Base-by-base conservation (phyloP, 1,284 basidiomycete species). In the Naganishia sp. region DNA sequence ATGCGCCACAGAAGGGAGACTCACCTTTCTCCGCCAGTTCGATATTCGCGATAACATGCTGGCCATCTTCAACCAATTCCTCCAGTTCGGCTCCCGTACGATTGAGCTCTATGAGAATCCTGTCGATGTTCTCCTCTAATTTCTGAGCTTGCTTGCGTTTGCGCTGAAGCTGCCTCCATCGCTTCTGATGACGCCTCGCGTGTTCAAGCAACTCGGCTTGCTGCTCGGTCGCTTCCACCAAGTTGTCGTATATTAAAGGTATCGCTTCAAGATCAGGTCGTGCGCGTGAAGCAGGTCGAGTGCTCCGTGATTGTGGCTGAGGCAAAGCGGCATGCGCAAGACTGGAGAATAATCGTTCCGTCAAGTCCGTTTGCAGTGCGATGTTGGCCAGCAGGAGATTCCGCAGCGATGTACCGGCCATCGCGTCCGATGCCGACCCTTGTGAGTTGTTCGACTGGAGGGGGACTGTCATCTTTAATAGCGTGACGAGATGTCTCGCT, bases 41-140 rank as follows among this genome's bases (percentile, higher is more conserved):
- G 18, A 68, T 66, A 13, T 52, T 53, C 18, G 39, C 18, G 9
- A 56, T 41, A 18, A 68, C 67, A 51, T 71, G 67, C 43, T 68
- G 68, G 52, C 56, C 69, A 32, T 69, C 52, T 23, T 71, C 68
- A 43, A 71, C 66, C 46, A 72, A 69, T 60, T 65, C 56, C 46
- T 73, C 73, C 15, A 75, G 53, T 41, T 72, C 69, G 23, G 66
- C 50, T 35, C 71, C 53, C 23, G 58, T 63, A 21, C 65, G 56
- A 18, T 66, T 41, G 35, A 68, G 28, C 51, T 49, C 58, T 3
- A 62, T 28, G 45, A 68, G 52, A 1, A 66, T 47, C 39, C 31
- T 35, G 15, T 60, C 32, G 13, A 66, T 47, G 11, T 35, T 32
- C 15, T 62, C 50, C 21, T 68, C 67, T 25, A 65, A 35, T 25